Percentiles rank a stretch among this genome's conserved stretches.
phyloP scores from a whole-genome alignment of 306 rosid species.

The Dryas drummondii region DNA sequence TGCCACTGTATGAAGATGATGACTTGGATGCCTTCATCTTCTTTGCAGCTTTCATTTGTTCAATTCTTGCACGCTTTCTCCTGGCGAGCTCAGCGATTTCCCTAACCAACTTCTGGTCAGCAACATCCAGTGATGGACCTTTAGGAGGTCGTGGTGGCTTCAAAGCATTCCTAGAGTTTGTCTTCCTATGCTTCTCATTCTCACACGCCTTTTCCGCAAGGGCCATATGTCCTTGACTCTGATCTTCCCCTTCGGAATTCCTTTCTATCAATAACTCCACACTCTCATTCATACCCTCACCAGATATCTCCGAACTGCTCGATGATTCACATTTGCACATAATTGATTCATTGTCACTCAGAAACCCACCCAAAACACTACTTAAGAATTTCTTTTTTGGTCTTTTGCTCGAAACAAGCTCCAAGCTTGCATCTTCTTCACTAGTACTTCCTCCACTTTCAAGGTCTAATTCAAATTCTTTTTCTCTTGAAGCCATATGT shows the following conservation, averaged over 20 bases:
- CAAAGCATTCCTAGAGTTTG: conserved; percentile 48
- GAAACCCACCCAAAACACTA: conserved; percentile 38
- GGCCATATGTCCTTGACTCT: conserved; percentile 7
- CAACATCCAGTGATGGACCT: conserved; percentile 67
- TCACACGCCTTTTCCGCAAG: conserved; percentile 15
- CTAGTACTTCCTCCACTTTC: conserved; percentile 57
- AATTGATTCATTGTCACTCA: conserved; percentile 32
- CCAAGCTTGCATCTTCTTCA: conserved; percentile 50
- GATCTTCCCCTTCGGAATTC: conserved; percentile 28
- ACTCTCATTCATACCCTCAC: conserved; percentile 23
- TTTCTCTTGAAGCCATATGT: conserved; percentile 31
- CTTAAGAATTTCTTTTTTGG: conserved; percentile 22
- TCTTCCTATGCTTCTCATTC: conserved; percentile 33
- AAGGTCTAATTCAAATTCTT: conserved; percentile 41
- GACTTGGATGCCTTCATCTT: conserved; percentile 52
- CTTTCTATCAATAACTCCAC: conserved; percentile 37
- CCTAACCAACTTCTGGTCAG: conserved; percentile 59
- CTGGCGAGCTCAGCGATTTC: conserved; percentile 60
- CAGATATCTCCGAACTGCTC: conserved; percentile 35
- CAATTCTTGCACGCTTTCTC: conserved; percentile 60
- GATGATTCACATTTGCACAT: conserved; percentile 38
- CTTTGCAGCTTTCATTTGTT: conserved; percentile 53
- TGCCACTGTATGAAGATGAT: conserved; percentile 38
- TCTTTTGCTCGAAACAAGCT: conserved; percentile 30
- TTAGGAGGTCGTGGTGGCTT: conserved; percentile 76